A percentile compares a stretch with the other conserved stretches of the same genome.
Evolutionary conservation across 441 rosid genomes (phyloP).

Genomic region (Pelargonium citronellum): DNA sequence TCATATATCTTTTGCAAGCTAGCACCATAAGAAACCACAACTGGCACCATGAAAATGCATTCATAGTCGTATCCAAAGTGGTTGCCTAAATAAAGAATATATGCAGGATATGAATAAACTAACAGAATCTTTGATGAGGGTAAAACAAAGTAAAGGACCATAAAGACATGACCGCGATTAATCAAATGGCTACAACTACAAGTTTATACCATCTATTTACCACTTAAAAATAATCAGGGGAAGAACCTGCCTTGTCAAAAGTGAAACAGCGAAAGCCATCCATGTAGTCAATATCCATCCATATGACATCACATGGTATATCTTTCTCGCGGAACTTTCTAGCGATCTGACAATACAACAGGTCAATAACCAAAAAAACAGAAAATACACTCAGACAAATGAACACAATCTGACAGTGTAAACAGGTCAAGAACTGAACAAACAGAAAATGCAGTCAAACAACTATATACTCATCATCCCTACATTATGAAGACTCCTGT

Average conservation of each 20-base stretch:
- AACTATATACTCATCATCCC: slow-evolving; percentile 1
- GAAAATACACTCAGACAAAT: neutral
- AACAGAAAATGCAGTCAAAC: no score
- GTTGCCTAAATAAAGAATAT: neutral
- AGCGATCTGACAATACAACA: slow-evolving; percentile 43
- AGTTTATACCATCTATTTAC: neutral
- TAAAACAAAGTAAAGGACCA: neutral
- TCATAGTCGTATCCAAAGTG: neutral
- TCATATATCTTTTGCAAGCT: neutral
- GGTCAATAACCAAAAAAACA: slow-evolving; percentile 13
- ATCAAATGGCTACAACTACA: neutral
- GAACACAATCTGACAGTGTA: no score
- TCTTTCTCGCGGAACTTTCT: slow-evolving; percentile 72
- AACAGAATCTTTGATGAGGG: neutral
- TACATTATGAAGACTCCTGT: neutral
- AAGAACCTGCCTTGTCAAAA: slow-evolving; percentile 62
- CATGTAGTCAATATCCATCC: slow-evolving; percentile 99
- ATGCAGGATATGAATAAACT: neutral
- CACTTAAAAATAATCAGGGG: slow-evolving; percentile 7
- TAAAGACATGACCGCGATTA: neutral
- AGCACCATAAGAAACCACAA: slow-evolving; percentile 2
- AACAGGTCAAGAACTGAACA: no score
- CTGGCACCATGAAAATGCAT: slow-evolving; percentile 1
- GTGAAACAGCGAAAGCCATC: slow-evolving; percentile 99
- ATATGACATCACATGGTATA: slow-evolving; percentile 86